These are phyloP conservation scores for Paramecium octaurelia DNA, from an alignment of 73 alveolate genomes.

Conservation along the genomic window DNA sequence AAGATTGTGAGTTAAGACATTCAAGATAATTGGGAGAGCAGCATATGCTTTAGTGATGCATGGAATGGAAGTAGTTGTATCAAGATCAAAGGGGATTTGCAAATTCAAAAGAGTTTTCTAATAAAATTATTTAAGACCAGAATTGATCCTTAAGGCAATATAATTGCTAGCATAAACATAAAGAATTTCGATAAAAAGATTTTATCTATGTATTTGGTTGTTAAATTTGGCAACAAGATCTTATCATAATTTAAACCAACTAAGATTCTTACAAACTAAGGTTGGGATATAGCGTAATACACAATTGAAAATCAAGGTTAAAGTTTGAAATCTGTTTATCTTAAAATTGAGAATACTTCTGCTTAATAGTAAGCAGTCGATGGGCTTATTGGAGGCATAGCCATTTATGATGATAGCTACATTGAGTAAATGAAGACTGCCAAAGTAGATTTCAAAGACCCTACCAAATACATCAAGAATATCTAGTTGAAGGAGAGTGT, in stretches of 20 bases:
- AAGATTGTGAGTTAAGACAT: neutral
- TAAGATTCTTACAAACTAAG: neutral
- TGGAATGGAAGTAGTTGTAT: constrained; percentile 51
- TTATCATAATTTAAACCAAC: neutral
- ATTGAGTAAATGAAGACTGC: neutral
- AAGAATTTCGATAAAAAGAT: constrained; percentile 20
- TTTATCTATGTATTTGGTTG: neutral
- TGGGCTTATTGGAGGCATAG: constrained; percentile 13
- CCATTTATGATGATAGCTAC: constrained; percentile 2
- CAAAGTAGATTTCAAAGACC: constrained; percentile 9
- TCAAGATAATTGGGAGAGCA: constrained; percentile 12
- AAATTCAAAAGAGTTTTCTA: neutral
- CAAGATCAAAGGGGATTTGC: constrained; percentile 18
- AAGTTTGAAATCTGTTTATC: neutral
- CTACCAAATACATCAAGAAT: constrained; percentile 16
- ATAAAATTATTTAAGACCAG: neutral
- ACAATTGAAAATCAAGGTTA: neutral
- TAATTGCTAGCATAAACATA: neutral
- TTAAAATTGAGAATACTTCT: neutral
- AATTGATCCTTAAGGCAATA: neutral
- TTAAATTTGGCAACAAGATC: neutral
- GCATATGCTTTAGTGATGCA: neutral
- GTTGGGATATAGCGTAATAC: neutral
- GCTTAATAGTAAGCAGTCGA: neutral
- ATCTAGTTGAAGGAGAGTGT: constrained; percentile 21